A percentile compares a stretch with the other conserved stretches of the same genome.
These are phyloP conservation scores for Hanseniaspora uvarum DNA, from an alignment of 1,139 yeast genomes.

Conservation along the genomic window DNA sequence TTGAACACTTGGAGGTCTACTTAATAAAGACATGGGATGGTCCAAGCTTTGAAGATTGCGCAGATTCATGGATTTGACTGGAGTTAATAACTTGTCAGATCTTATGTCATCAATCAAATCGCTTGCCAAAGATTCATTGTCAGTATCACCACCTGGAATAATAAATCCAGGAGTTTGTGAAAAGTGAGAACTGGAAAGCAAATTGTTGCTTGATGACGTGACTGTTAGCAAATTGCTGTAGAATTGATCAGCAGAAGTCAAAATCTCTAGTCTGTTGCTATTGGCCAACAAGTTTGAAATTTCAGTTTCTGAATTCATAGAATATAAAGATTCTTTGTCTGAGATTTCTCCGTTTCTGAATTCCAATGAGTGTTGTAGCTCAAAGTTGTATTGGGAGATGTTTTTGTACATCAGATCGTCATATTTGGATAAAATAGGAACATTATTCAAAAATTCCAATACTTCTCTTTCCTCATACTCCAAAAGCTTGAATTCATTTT, in stretches of 20 bases:
- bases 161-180: not conserved
- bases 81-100: not conserved
- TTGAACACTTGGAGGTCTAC: conserved; percentile 4
- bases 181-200: not conserved
- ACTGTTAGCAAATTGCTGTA: not conserved
- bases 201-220: not conserved
- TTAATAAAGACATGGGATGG: not conserved
- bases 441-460: conserved; percentile 59
- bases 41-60: not conserved
- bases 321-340: conserved; percentile 1
- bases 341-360: not conserved
- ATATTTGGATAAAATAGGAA: conserved; percentile 33
- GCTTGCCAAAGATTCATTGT: not conserved
- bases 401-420: conserved; percentile 29
- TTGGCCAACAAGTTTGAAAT: not conserved
- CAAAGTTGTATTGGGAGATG: conserved; percentile 17
- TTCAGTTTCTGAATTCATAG: conserved; percentile 1
- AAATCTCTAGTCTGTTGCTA: not conserved
- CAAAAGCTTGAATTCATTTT: conserved; percentile 64
- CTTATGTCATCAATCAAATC: not conserved
- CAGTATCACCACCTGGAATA: not conserved
- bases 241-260: not conserved
- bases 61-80: not conserved
- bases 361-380: not conserved
- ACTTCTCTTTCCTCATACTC: conserved; percentile 89